Conservation (phyloP, 805 yeast species). For the Jamesozyma jinghongensis region DNA sequence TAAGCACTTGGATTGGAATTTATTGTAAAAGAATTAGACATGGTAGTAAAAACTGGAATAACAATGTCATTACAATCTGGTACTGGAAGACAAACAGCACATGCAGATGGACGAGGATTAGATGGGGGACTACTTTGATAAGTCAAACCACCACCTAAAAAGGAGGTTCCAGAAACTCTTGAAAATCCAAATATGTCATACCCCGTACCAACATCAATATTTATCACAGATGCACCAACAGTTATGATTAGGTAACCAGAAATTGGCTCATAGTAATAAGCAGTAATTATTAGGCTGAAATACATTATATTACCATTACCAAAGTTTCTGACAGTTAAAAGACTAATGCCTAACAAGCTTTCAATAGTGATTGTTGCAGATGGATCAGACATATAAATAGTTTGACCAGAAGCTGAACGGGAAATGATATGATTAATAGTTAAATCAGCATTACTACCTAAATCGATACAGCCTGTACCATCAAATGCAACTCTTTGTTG, state of each 20-base stretch:
- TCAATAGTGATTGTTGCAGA: background rate
- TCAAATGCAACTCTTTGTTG: constrained; percentile 2
- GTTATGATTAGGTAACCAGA: constrained; percentile 5
- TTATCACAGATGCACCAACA: background rate
- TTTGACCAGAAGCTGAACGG: constrained; percentile 3
- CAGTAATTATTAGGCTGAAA: background rate
- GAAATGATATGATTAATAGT: background rate
- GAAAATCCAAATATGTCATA: constrained; percentile 1
- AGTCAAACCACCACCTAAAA: background rate
- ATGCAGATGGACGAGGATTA: background rate
- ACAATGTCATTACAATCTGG: background rate
- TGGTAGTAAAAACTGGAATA: background rate
- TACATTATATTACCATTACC: constrained; percentile 3
- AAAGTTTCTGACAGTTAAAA: constrained; percentile 2
- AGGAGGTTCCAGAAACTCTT: background rate
- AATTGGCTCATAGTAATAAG: constrained; percentile 3
- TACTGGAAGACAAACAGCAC: background rate
- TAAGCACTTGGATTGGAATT: background rate
- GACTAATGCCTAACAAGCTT: background rate
- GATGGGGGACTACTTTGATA: background rate
- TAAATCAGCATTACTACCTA: constrained; percentile 4
- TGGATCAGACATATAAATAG: constrained; percentile 4
- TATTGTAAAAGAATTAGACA: background rate
- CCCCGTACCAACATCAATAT: constrained; percentile 5
- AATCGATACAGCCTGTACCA: constrained; percentile 9